Percentiles rank a stretch among this genome's conserved stretches.
Conservation (phyloP, 2,329 filamentous ascomycete species). For the Diplodia corticola region DNA sequence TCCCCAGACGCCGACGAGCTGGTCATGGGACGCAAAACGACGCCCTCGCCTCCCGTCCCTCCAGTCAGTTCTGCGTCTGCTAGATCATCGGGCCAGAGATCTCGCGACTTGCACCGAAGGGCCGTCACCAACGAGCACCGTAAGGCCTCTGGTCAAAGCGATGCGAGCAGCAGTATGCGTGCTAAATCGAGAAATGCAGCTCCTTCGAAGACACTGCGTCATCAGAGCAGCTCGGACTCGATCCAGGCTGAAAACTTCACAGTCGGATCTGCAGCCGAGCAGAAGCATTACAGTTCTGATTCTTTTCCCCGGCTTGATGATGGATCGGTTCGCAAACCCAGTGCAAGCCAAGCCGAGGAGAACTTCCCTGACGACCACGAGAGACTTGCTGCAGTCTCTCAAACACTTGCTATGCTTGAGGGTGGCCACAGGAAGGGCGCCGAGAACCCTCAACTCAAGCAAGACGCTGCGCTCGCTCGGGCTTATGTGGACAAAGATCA, state of each 20-base stretch:
- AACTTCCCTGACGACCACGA: neutral
- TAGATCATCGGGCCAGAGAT: neutral
- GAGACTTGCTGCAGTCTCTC: neutral
- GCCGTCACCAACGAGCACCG: constrained; percentile 15
- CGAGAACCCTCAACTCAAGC: neutral
- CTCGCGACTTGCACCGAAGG: constrained; percentile 4
- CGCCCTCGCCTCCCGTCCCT: neutral
- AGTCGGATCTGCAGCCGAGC: neutral
- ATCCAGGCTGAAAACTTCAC: constrained; percentile 10
- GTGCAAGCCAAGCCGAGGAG: neutral
- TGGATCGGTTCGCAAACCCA: neutral
- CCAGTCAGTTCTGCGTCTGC: neutral
- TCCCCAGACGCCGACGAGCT: constrained; percentile 16
- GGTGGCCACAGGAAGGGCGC: neutral
- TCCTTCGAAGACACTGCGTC: neutral
- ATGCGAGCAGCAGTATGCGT: neutral
- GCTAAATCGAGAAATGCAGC: constrained; percentile 1
- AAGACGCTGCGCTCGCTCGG: neutral
- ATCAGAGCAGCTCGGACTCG: neutral
- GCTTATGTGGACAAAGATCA: neutral
- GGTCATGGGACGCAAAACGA: constrained; percentile 12
- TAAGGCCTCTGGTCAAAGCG: constrained; percentile 6
- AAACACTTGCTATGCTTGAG: constrained; percentile 1
- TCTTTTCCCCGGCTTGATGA: neutral
- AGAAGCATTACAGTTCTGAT: neutral